phyloP scores from a whole-genome alignment of 345 rosid species.

The Sisymbrium altissimum region DNA sequence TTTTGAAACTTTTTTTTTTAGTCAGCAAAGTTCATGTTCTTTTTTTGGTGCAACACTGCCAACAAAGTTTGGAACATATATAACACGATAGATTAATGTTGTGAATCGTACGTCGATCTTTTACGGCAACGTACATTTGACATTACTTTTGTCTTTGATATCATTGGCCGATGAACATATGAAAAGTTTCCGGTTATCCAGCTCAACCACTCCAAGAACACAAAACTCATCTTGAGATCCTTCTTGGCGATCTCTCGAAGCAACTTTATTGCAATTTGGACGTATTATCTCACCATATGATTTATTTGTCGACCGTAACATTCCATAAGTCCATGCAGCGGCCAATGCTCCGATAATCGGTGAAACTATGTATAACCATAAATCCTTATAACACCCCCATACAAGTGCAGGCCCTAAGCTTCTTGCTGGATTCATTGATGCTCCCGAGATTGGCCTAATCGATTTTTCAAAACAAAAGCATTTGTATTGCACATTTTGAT shows the following conservation, averaged over 20 bases:
- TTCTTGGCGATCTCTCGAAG: slow-evolving; percentile 12
- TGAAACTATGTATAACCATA: slow-evolving; percentile 49
- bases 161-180: slow-evolving; percentile 27
- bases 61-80: no score
- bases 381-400: slow-evolving; percentile 34
- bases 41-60: no score
- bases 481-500: not conserved
- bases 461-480: not conserved
- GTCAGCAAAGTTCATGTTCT: no score
- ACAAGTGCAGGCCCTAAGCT: slow-evolving; percentile 56
- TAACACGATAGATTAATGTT: not conserved
- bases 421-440: slow-evolving; percentile 78
- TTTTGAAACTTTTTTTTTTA: no score
- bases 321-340: slow-evolving; percentile 51
- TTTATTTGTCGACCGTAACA: slow-evolving; percentile 46
- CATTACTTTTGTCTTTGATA: slow-evolving; percentile 2
- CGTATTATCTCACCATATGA: slow-evolving; percentile 35
- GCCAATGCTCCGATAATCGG: slow-evolving; percentile 44
- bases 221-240: slow-evolving; percentile 26
- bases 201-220: slow-evolving; percentile 21
- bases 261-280: slow-evolving; percentile 19
- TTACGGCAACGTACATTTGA: slow-evolving; percentile 21
- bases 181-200: slow-evolving; percentile 3
- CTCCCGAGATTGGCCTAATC: slow-evolving; percentile 56
- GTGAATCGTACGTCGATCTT: not conserved